phyloP scores from a whole-genome alignment of 768 basidiomycete species.

The Ramaria sp. region DNA sequence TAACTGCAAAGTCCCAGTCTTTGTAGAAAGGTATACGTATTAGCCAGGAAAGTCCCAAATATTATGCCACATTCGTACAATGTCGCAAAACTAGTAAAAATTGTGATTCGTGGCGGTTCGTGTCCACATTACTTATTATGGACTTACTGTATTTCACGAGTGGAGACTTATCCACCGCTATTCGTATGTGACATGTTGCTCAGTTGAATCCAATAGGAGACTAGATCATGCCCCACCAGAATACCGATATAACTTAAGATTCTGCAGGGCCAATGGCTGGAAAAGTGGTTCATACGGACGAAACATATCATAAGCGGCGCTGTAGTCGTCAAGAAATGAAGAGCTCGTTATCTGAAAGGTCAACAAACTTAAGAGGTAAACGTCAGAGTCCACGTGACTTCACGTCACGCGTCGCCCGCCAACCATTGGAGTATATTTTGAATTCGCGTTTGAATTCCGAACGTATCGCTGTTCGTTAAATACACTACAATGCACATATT shows the following conservation, averaged over 20 bases:
- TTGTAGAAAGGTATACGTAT: neutral
- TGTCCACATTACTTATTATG: neutral
- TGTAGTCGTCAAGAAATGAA: neutral
- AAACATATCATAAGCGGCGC: neutral
- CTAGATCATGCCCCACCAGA: neutral
- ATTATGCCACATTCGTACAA: neutral
- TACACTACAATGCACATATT: constrained; percentile 1
- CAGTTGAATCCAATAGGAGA: neutral
- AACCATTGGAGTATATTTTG: neutral
- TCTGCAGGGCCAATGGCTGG: neutral
- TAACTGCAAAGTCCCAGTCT: constrained; percentile 11
- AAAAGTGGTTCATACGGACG: neutral
- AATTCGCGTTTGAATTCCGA: neutral
- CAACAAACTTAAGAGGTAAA: neutral
- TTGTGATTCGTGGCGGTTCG: neutral
- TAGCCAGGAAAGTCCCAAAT: neutral
- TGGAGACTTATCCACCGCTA: constrained; percentile 9
- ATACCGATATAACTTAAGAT: constrained; percentile 2
- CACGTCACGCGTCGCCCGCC: neutral
- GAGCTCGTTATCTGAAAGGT: neutral
- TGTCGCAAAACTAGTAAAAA: constrained; percentile 6
- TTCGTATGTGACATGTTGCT: neutral
- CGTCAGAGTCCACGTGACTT: neutral
- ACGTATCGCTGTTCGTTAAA: neutral
- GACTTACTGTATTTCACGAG: constrained; percentile 10